These are phyloP conservation scores for Lumnitzera littorea DNA, from an alignment of 345 rosid genomes.

Conservation along the genomic window DNA sequence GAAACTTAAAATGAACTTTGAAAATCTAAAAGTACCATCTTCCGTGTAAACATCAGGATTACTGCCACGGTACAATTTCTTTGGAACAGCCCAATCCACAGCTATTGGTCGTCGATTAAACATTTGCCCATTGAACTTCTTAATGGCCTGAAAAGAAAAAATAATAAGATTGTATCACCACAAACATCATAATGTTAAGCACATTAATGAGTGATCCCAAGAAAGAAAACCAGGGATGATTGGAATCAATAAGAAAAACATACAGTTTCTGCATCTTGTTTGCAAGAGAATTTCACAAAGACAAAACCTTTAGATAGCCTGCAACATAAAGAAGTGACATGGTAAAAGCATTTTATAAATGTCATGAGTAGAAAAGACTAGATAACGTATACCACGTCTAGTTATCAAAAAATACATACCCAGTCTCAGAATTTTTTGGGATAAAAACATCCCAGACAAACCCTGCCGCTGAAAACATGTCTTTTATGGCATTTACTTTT, in stretches of 20 bases:
- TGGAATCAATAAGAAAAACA: neutral
- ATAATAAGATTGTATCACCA: neutral
- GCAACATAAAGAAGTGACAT: constrained; percentile 18
- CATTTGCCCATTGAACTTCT: constrained; percentile 75
- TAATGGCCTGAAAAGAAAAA: constrained; percentile 60
- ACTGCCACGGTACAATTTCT: constrained; percentile 57
- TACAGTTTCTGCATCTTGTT: constrained; percentile 85
- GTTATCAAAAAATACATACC: constrained; percentile 36
- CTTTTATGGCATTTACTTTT: constrained; percentile 46
- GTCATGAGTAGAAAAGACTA: neutral
- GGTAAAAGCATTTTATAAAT: neutral
- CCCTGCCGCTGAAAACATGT: constrained; percentile 64
- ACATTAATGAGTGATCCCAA: no score
- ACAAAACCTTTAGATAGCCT: constrained; percentile 92
- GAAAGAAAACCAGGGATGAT: no score
- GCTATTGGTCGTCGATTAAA: constrained; percentile 77
- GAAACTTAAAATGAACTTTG: neutral
- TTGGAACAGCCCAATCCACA: constrained; percentile 96
- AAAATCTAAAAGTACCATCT: constrained; percentile 44
- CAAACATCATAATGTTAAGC: neutral
- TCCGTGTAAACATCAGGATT: constrained; percentile 33
- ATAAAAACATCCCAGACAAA: constrained; percentile 87
- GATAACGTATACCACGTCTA: neutral
- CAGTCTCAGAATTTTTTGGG: constrained; percentile 65
- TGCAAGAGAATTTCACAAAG: constrained; percentile 87